Percentiles rank a stretch among this genome's conserved stretches.
Evolutionary conservation across 1,284 basidiomycete genomes (phyloP).

Genomic region (Anthracocystis setariae): DNA sequence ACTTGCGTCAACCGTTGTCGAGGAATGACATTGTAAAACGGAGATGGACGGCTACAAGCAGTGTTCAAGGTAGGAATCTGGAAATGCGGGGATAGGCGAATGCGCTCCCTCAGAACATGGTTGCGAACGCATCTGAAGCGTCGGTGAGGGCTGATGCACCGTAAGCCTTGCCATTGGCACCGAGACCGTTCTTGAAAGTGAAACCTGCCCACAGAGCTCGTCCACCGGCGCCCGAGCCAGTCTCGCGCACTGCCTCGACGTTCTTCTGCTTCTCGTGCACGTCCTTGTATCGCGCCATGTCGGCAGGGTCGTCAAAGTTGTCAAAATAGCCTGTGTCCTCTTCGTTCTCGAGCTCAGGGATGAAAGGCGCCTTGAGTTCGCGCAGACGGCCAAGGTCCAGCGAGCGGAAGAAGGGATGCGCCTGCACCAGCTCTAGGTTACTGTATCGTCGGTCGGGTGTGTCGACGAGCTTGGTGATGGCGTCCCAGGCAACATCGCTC

Average conservation of each 20-base stretch:
- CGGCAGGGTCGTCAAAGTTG: slow-evolving; percentile 87
- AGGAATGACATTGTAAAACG: too few relatives aligned
- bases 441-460: slow-evolving; percentile 83
- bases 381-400: slow-evolving; percentile 83
- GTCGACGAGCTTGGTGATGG: slow-evolving; percentile 82
- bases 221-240: slow-evolving; percentile 70
- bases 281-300: slow-evolving; percentile 92
- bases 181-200: slow-evolving; percentile 75
- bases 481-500: slow-evolving; percentile 92
- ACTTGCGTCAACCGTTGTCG: too few relatives aligned
- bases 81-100: too few relatives aligned
- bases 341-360: slow-evolving; percentile 93
- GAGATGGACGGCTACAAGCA: too few relatives aligned
- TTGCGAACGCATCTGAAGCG: slow-evolving; percentile 53
- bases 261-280: slow-evolving; percentile 96
- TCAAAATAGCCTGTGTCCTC: slow-evolving; percentile 97
- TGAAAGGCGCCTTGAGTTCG: slow-evolving; percentile 85
- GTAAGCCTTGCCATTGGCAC: slow-evolving; percentile 41
- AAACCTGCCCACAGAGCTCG: slow-evolving; percentile 96
- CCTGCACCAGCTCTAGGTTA: slow-evolving; percentile 78
- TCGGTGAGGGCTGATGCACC: slow-evolving; percentile 31
- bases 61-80: too few relatives aligned
- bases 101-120: slow-evolving; percentile 51
- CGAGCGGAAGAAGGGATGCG: slow-evolving; percentile 85
- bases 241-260: slow-evolving; percentile 85